Evolutionary conservation across 495 filamentous ascomycete genomes (phyloP).

Genomic region (Pyrenopolyporus hunteri): DNA sequence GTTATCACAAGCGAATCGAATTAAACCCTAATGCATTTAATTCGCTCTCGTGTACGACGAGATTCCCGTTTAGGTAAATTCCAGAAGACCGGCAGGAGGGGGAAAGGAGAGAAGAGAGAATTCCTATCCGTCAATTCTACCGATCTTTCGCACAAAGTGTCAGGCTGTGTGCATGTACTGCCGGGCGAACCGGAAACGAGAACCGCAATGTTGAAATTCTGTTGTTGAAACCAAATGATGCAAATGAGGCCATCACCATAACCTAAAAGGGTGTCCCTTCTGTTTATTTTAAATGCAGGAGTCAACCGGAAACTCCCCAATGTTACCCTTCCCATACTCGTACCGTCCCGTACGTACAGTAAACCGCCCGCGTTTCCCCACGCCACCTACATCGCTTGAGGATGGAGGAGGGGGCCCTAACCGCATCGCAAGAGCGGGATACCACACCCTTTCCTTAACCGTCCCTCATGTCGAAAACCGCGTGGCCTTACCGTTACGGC

Average conservation of each 20-base stretch:
- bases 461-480: not conserved
- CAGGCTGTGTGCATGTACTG: not conserved
- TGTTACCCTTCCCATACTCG: constrained; percentile 27
- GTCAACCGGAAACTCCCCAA: constrained; percentile 29
- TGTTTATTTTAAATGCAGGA: constrained; percentile 26
- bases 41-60: constrained; percentile 21
- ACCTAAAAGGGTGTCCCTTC: constrained; percentile 2
- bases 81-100: not conserved
- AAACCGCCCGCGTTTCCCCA: constrained; percentile 13
- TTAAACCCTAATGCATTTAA: not conserved
- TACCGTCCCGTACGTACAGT: constrained; percentile 9
- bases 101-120: no score
- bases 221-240: constrained; percentile 38
- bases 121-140: constrained; percentile 14
- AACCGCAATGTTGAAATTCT: constrained; percentile 34
- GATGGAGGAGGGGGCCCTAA: constrained; percentile 10
- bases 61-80: constrained; percentile 1
- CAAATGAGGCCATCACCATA: constrained; percentile 36
- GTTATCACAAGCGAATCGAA: constrained; percentile 29
- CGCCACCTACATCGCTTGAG: constrained; percentile 1
- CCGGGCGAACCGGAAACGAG: constrained; percentile 4
- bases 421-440: constrained; percentile 2
- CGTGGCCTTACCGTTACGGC: not conserved
- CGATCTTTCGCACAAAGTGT: not conserved
- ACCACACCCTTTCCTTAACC: constrained; percentile 2